Conservation (phyloP, 2,329 filamentous ascomycete species). For the Colletotrichum simmondsii region DNA sequence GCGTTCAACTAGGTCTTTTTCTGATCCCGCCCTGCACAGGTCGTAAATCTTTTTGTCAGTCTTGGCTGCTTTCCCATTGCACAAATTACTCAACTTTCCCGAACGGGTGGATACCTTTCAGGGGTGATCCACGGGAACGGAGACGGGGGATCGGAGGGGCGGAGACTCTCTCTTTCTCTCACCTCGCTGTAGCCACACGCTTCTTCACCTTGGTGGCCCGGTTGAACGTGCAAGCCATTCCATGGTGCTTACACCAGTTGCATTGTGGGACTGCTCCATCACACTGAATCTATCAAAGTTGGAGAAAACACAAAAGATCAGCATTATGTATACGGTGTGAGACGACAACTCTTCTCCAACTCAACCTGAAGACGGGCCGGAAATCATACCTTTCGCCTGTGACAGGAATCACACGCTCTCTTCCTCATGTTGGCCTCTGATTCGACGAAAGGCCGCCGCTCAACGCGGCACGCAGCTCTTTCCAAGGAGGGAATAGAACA, state of each 20-base stretch:
- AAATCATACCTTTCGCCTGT: constrained; percentile 56
- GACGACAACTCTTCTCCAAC: background rate
- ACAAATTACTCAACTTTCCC: background rate
- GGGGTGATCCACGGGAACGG: background rate
- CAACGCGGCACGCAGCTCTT: constrained; percentile 5
- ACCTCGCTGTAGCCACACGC: constrained; percentile 23
- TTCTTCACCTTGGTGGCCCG: constrained; percentile 31
- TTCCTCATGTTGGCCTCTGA: constrained; percentile 36
- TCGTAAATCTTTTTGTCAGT: constrained; percentile 15
- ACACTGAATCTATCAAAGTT: constrained; percentile 59
- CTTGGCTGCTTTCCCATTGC: too few species aligned
- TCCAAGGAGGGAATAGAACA: background rate
- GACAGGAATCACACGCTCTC: constrained; percentile 60
- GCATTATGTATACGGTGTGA: background rate
- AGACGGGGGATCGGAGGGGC: background rate
- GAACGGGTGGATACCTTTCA: background rate
- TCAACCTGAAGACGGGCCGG: background rate
- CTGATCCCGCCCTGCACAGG: constrained; percentile 32
- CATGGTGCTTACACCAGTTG: constrained; percentile 62
- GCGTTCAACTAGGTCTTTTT: constrained; percentile 47
- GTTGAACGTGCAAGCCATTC: constrained; percentile 57
- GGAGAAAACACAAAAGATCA: constrained; percentile 10
- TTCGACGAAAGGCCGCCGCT: constrained; percentile 14
- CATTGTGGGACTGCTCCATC: constrained; percentile 54
- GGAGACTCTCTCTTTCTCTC: background rate